Conservation (phyloP, 2,329 filamentous ascomycete genomes). For the Eurotiales sp. region DNA sequence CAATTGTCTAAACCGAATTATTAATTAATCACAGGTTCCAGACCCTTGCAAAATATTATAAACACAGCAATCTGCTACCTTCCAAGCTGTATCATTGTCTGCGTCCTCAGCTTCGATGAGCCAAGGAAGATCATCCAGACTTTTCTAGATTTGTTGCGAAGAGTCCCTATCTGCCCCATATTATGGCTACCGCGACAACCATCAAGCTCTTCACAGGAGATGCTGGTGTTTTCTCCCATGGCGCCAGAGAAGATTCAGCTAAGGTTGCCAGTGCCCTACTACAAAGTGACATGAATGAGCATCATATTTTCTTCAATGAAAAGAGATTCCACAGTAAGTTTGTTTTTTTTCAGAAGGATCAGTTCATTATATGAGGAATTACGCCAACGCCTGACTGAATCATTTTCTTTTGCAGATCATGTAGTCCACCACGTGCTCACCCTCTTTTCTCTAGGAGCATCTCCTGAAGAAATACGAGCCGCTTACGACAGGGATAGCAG, state of each 20-base stretch:
- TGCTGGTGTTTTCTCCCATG: slow-evolving; percentile 45
- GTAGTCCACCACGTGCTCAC: slow-evolving; percentile 74
- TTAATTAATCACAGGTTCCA: too few relatives aligned
- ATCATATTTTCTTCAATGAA: slow-evolving; percentile 79
- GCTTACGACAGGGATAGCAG: slow-evolving; percentile 62
- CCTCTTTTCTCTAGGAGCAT: slow-evolving; percentile 71
- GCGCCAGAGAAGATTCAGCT: slow-evolving; percentile 57
- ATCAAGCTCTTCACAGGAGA: slow-evolving; percentile 45
- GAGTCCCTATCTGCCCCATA: slow-evolving; percentile 4
- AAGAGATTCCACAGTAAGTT: slow-evolving; percentile 63
- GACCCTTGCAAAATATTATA: too few relatives aligned
- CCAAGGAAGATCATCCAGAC: too few relatives aligned
- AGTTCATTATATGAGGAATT: too few relatives aligned
- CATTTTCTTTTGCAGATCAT: slow-evolving; percentile 54
- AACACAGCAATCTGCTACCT: too few relatives aligned
- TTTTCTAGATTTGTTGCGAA: background rate
- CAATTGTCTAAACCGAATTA: too few relatives aligned
- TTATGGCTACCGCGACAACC: slow-evolving; percentile 49
- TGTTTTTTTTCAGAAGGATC: background rate
- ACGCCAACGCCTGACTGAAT: too few relatives aligned
- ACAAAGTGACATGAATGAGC: slow-evolving; percentile 67
- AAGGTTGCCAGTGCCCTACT: slow-evolving; percentile 63
- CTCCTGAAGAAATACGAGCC: slow-evolving; percentile 54
- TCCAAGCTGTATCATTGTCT: too few relatives aligned
- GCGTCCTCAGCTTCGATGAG: too few relatives aligned